Conservation (phyloP, 129 eudicot species). For the Flaveria sonorensis region DNA sequence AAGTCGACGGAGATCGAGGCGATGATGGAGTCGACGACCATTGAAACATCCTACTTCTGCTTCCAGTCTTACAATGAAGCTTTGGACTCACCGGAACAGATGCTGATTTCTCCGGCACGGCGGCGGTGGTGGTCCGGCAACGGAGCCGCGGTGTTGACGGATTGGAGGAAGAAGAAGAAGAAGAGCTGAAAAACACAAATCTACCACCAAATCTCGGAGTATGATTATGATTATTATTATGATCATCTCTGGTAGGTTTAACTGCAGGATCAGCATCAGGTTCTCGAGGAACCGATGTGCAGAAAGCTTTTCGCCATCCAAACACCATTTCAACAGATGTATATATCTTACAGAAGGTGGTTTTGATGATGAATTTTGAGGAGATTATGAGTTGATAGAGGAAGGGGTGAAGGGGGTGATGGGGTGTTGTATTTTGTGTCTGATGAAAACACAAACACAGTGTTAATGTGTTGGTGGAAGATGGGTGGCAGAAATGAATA, state of each 20-base stretch:
- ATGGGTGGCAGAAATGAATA: background rate
- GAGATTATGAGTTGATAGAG: background rate
- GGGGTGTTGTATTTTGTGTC: background rate
- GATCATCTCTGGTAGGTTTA: background rate
- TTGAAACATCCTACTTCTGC: slow-evolving; percentile 45
- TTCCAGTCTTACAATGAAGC: slow-evolving; percentile 57
- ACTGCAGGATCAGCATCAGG: slow-evolving; percentile 39
- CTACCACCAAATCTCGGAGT: slow-evolving; percentile 29
- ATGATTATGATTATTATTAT: no score
- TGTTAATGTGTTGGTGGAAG: background rate
- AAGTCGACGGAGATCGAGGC: slow-evolving; percentile 78
- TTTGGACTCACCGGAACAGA: slow-evolving; percentile 58
- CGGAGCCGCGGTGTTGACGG: slow-evolving; percentile 64
- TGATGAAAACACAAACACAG: background rate
- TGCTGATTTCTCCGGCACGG: slow-evolving; percentile 27
- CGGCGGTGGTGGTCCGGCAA: slow-evolving; percentile 47
- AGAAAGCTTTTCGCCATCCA: slow-evolving; percentile 94
- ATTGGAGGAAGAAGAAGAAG: slow-evolving; percentile 39
- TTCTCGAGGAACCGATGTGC: slow-evolving; percentile 76
- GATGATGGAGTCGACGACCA: slow-evolving; percentile 68
- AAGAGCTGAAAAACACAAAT: slow-evolving; percentile 47
- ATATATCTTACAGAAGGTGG: background rate
- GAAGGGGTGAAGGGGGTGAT: background rate
- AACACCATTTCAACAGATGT: slow-evolving; percentile 50
- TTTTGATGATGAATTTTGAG: background rate